These are phyloP conservation scores for Parasarocladium wereldwijsianum DNA, from an alignment of 2,329 filamentous ascomycete genomes.

Conservation along the genomic window DNA sequence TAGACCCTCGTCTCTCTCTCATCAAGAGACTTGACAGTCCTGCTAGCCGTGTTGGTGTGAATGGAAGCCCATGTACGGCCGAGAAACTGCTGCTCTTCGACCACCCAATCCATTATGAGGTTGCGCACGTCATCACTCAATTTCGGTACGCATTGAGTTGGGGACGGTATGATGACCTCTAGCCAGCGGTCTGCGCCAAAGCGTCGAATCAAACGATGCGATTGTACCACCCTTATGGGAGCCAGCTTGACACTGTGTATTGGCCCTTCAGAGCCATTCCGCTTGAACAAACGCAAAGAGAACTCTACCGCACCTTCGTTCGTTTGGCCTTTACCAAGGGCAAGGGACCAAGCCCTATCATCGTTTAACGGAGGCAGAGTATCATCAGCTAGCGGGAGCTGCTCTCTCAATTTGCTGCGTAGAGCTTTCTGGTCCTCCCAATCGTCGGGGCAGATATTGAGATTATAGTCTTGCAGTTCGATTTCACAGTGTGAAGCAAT, in stretches of 20 bases:
- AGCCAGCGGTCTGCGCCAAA: conserved; percentile 46
- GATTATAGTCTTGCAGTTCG: conserved; percentile 18
- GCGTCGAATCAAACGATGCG: conserved; percentile 36
- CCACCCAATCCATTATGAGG: conserved; percentile 16
- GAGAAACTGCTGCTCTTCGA: conserved; percentile 23
- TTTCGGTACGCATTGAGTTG: conserved; percentile 10
- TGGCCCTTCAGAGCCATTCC: conserved; percentile 18
- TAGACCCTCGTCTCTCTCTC: conserved; percentile 8
- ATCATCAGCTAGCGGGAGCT: conserved; percentile 27
- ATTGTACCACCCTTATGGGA: conserved; percentile 30
- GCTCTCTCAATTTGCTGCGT: conserved; percentile 22
- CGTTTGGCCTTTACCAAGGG: conserved; percentile 20
- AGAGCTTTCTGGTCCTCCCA: conserved; percentile 31
- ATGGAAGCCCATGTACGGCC: conserved; percentile 32
- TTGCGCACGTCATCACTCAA: conserved; percentile 14
- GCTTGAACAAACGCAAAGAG: conserved; percentile 25
- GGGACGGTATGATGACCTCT: conserved; percentile 35
- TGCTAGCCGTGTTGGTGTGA: conserved; percentile 21
- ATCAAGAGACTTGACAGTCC: no score
- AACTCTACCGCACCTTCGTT: conserved; percentile 25
- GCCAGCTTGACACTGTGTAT: conserved; percentile 31
- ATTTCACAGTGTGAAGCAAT: conserved; percentile 30
- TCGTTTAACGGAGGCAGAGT: conserved; percentile 31
- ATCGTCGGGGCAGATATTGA: conserved; percentile 11
- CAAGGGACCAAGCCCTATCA: conserved; percentile 29